phyloP scores from a whole-genome alignment of 148 eudicot genomes.

The Dianthus caryophyllus region DNA sequence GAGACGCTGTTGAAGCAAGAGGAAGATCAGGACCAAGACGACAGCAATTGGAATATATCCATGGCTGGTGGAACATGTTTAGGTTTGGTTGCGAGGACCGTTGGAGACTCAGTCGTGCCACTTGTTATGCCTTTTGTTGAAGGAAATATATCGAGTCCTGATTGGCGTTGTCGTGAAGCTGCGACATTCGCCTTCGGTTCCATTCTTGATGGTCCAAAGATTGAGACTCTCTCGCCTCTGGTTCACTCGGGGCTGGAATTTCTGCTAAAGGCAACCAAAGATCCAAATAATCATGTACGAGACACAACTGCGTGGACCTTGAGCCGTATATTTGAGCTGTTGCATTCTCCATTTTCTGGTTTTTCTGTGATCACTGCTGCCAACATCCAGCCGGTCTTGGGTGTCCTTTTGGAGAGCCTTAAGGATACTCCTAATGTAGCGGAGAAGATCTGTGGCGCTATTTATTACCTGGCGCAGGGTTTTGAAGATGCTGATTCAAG shows the following conservation, averaged over 20 bases:
- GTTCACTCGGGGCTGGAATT: conserved; percentile 51
- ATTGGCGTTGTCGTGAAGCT: conserved; percentile 67
- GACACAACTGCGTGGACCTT: conserved; percentile 86
- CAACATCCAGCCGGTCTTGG: conserved; percentile 42
- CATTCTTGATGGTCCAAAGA: conserved; percentile 61
- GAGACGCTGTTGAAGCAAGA: conserved; percentile 75
- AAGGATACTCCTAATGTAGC: conserved; percentile 57
- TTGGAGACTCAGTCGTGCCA: conserved; percentile 61
- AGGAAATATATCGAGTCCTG: conserved; percentile 44
- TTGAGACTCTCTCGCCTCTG: conserved; percentile 51
- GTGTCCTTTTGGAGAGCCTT: conserved; percentile 46
- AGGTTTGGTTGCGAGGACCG: conserved; percentile 66
- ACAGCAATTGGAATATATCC: conserved; percentile 60
- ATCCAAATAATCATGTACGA: conserved; percentile 60
- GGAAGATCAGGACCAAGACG: conserved; percentile 76
- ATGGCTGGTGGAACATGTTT: conserved; percentile 86
- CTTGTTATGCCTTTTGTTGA: conserved; percentile 73
- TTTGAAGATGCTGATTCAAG: conserved; percentile 47
- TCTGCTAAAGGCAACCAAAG: conserved; percentile 62
- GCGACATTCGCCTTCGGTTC: conserved; percentile 80
- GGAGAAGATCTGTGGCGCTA: conserved; percentile 63
- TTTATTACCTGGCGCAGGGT: conserved; percentile 64
- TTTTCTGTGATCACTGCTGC: conserved; percentile 40
- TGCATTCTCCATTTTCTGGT: conserved; percentile 51
- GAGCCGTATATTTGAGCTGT: conserved; percentile 60